These are phyloP conservation scores for Albatrellus sp. DNA, from an alignment of 1,284 basidiomycete genomes.

Conservation along the genomic window DNA sequence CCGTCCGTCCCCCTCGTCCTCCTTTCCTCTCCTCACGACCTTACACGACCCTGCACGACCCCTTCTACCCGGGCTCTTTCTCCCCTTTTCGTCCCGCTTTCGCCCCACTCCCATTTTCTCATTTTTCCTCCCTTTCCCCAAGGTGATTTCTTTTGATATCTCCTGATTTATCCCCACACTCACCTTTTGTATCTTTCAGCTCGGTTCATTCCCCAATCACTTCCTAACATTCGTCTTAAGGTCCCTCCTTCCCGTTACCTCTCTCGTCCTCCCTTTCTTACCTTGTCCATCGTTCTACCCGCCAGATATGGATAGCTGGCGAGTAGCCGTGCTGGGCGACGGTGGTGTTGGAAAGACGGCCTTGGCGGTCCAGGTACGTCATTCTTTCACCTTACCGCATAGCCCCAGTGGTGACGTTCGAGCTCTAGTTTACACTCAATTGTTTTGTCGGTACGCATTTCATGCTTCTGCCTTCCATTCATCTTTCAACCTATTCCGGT, in stretches of 20 bases:
- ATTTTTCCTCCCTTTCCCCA: constrained; percentile 8
- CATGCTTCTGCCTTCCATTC: constrained; percentile 7
- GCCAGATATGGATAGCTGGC: constrained; percentile 75
- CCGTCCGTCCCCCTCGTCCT: constrained; percentile 7
- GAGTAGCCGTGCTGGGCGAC: constrained; percentile 91
- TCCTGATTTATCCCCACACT: constrained; percentile 15
- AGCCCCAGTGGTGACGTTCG: constrained; percentile 10
- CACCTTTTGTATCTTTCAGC: constrained; percentile 14
- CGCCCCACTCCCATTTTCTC: constrained; percentile 7
- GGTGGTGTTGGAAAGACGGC: constrained; percentile 98
- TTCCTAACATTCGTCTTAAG: constrained; percentile 13
- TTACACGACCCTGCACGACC: constrained; percentile 56
- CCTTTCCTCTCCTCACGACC: constrained; percentile 40
- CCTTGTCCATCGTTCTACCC: constrained; percentile 13
- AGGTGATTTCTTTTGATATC: constrained; percentile 15
- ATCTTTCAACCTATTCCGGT: constrained; percentile 12
- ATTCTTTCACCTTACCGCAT: constrained; percentile 3
- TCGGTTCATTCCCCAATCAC: constrained; percentile 10
- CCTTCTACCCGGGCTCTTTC: constrained; percentile 21
- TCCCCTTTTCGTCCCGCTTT: constrained; percentile 14
- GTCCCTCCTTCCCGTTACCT: constrained; percentile 15
- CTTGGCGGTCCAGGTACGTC: constrained; percentile 80
- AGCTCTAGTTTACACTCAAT: constrained; percentile 72
- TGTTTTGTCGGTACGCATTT: constrained; percentile 73
- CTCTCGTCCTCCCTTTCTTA: constrained; percentile 15